Evolutionary conservation across 2,329 filamentous ascomycete species (phyloP).

Genomic region (Monosporascus sp.): DNA sequence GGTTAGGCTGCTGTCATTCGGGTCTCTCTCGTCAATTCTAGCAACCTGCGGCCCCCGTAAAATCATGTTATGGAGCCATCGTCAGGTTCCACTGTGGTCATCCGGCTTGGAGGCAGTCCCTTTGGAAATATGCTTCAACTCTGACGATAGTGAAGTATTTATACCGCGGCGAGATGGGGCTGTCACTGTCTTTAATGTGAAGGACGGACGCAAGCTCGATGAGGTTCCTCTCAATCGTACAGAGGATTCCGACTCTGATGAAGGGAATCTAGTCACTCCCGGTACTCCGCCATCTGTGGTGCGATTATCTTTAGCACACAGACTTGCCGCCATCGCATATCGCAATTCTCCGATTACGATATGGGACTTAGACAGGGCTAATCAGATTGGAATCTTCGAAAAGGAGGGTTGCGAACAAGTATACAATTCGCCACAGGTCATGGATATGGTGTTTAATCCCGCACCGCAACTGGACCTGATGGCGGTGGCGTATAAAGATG

Average conservation of each 20-base stretch:
- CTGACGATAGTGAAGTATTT: conserved; percentile 1
- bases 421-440: not conserved
- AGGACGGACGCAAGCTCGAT: not conserved
- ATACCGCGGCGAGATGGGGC: not conserved
- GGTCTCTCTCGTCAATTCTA: not conserved
- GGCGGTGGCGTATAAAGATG: conserved; percentile 2
- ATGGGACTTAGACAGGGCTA: not conserved
- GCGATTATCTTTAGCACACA: not conserved
- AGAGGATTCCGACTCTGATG: conserved; percentile 1
- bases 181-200: not conserved
- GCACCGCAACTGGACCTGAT: not conserved
- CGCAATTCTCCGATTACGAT: not conserved
- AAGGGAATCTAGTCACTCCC: not conserved
- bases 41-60: not conserved
- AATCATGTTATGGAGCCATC: not conserved
- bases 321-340: conserved; percentile 1
- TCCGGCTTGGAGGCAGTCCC: not conserved
- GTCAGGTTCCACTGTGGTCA: not conserved
- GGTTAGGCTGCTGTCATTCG: not conserved
- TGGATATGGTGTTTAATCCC: not conserved
- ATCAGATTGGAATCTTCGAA: not conserved
- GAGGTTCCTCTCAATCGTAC: not conserved
- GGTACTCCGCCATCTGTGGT: not conserved
- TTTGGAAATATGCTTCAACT: not conserved
- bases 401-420: conserved; percentile 2